Percentiles rank a stretch among this genome's conserved stretches.
These are phyloP conservation scores for Marasmius oreades DNA, from an alignment of 1,284 basidiomycete genomes.

Conservation along the genomic window DNA sequence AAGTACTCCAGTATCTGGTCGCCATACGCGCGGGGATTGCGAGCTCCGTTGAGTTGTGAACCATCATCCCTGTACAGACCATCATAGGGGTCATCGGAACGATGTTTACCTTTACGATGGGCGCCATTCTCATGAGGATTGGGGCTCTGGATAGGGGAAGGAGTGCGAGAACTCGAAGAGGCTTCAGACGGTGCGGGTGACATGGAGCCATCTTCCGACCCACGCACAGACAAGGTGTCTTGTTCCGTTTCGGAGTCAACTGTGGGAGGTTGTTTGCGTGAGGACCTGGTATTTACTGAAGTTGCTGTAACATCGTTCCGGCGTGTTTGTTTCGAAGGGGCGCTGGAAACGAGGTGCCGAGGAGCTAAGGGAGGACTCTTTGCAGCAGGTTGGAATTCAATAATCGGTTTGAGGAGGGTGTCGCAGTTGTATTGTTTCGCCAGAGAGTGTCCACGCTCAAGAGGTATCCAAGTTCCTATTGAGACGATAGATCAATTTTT, in stretches of 20 bases:
- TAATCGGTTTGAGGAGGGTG: conserved; percentile 84
- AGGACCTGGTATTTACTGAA: conserved; percentile 50
- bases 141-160: conserved; percentile 74
- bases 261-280: conserved; percentile 39
- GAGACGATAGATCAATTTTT: conserved; percentile 5
- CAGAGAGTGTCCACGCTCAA: conserved; percentile 84
- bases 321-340: conserved; percentile 51
- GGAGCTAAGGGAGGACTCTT: conserved; percentile 96
- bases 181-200: conserved; percentile 82
- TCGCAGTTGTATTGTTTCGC: conserved; percentile 96
- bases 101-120: conserved; percentile 29
- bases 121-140: conserved; percentile 35
- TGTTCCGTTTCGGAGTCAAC: conserved; percentile 52
- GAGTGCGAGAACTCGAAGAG: conserved; percentile 86
- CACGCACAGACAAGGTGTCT: conserved; percentile 58
- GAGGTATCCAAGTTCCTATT: conserved; percentile 97
- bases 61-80: conserved; percentile 31
- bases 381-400: conserved; percentile 89
- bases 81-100: conserved; percentile 31
- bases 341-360: conserved; percentile 83
- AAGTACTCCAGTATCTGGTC: conserved; percentile 99
- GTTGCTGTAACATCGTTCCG: conserved; percentile 36
- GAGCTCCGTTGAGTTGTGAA: conserved; percentile 33
- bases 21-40: conserved; percentile 68
- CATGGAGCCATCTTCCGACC: conserved; percentile 80